Evolutionary conservation across 2,329 filamentous ascomycete species (phyloP).

Genomic region (Phialophora chinensis): DNA sequence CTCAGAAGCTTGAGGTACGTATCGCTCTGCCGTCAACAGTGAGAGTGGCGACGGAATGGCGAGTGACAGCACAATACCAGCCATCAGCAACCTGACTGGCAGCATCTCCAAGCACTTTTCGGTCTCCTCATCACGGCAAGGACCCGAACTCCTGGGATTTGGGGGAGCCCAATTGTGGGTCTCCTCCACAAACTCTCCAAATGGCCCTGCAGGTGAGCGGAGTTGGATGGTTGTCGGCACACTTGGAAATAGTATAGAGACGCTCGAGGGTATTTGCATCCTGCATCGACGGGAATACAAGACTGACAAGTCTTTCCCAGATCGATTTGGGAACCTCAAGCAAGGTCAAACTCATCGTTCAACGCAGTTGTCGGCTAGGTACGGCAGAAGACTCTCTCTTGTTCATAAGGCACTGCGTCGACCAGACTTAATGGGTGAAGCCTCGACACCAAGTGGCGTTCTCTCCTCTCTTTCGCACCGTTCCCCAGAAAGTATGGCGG

Average conservation of each 20-base stretch:
- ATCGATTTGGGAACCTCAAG: background rate
- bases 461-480: background rate
- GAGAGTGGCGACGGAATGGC: background rate
- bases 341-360: background rate
- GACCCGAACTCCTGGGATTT: background rate
- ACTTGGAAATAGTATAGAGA: background rate
- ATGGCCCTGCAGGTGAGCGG: background rate
- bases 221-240: background rate
- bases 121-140: background rate
- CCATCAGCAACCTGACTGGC: background rate
- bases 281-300: background rate
- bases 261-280: background rate
- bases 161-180: background rate
- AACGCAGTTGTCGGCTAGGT: background rate
- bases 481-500: background rate
- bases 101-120: background rate
- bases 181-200: slow-evolving; percentile 1
- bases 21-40: background rate
- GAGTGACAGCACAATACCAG: background rate
- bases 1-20: background rate
- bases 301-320: background rate
- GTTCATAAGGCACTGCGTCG: background rate
- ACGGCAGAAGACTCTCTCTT: background rate
- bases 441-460: background rate
- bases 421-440: background rate